A percentile compares a stretch with the other conserved stretches of the same genome.
Conservation (phyloP, 768 basidiomycete genomes). For the Cytidiella melzeri region DNA sequence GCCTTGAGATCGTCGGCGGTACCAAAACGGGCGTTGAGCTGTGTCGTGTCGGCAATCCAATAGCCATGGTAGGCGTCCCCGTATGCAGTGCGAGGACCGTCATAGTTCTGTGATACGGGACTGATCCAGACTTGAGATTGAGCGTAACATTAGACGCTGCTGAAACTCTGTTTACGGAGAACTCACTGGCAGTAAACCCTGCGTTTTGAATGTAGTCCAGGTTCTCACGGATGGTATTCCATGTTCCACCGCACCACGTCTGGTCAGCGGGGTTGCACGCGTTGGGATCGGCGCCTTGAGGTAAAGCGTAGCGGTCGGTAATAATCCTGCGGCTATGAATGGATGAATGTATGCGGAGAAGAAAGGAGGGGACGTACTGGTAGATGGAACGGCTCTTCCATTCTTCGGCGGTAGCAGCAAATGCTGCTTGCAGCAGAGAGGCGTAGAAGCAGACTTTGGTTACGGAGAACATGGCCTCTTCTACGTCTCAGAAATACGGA, state of each 20-base stretch:
- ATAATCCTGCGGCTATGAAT: slow-evolving; percentile 40
- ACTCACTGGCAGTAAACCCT: slow-evolving; percentile 70
- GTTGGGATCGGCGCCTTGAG: slow-evolving; percentile 42
- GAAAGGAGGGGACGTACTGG: slow-evolving; percentile 41
- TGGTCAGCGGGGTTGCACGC: slow-evolving; percentile 53
- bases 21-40: slow-evolving; percentile 68
- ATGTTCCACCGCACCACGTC: slow-evolving; percentile 86
- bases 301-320: slow-evolving; percentile 72
- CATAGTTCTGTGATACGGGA: slow-evolving; percentile 73
- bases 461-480: slow-evolving; percentile 17
- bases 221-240: slow-evolving; percentile 65
- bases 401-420: slow-evolving; percentile 61
- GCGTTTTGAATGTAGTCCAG: slow-evolving; percentile 83
- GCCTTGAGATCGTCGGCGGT: slow-evolving; percentile 65
- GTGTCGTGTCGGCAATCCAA: slow-evolving; percentile 66
- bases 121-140: slow-evolving; percentile 68
- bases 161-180: not conserved
- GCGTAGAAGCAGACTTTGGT: slow-evolving; percentile 23
- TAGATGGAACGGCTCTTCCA: slow-evolving; percentile 79
- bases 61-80: slow-evolving; percentile 86
- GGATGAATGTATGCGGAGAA: not conserved
- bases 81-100: slow-evolving; percentile 64
- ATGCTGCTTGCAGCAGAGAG: slow-evolving; percentile 27
- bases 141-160: slow-evolving; percentile 1
- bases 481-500: slow-evolving; percentile 11